Conservation (phyloP, 805 yeast genomes). For the Yarrowia sp. region DNA sequence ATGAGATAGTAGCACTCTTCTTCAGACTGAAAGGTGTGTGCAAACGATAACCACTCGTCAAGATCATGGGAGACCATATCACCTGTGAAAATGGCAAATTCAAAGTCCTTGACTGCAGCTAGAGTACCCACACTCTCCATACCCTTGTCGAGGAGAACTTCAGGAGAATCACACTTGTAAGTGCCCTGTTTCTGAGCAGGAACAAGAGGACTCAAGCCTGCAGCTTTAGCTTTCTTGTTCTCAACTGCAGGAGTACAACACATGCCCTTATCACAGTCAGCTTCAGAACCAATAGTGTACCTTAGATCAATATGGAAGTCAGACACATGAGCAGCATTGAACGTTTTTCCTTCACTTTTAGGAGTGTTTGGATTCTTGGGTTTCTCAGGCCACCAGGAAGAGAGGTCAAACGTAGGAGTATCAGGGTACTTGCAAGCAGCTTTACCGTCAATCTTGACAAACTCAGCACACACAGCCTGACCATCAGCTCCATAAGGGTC, state of each 20-base stretch:
- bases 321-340: slow-evolving; percentile 62
- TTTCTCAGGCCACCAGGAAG: slow-evolving; percentile 37
- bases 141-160: slow-evolving; percentile 57
- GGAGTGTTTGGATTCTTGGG: slow-evolving; percentile 46
- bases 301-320: slow-evolving; percentile 62
- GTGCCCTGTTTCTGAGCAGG: slow-evolving; percentile 62
- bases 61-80: slow-evolving; percentile 67
- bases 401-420: too few relatives aligned
- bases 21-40: slow-evolving; percentile 54
- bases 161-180: slow-evolving; percentile 69
- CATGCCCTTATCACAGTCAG: slow-evolving; percentile 48
- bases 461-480: slow-evolving; percentile 53
- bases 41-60: slow-evolving; percentile 45
- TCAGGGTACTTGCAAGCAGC: background rate
- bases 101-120: slow-evolving; percentile 44
- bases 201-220: slow-evolving; percentile 34
- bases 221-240: slow-evolving; percentile 1
- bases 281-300: slow-evolving; percentile 48
- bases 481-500: slow-evolving; percentile 55
- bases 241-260: slow-evolving; percentile 49
- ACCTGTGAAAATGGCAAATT: slow-evolving; percentile 68
- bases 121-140: slow-evolving; percentile 46
- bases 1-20: slow-evolving; percentile 50
- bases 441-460: slow-evolving; percentile 25
- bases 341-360: slow-evolving; percentile 45